Percentiles rank a stretch among this genome's conserved stretches.
These are phyloP conservation scores for Boletus pseudo-olivaceus DNA, from an alignment of 768 basidiomycete species.

Conservation along the genomic window DNA sequence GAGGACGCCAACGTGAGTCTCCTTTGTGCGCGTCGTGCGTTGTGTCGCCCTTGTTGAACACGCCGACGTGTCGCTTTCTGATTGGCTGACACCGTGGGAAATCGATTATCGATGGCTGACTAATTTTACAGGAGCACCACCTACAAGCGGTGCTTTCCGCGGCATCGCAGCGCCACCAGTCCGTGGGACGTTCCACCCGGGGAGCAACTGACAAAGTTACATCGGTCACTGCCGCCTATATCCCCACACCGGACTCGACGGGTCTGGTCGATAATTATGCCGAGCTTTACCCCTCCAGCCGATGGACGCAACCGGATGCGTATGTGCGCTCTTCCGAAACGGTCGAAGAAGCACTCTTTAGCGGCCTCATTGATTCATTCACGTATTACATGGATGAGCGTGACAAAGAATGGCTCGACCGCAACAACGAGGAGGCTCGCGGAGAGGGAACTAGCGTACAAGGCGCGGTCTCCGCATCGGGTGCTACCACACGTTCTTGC, in stretches of 20 bases:
- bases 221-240: conserved; percentile 59
- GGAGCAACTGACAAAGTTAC: conserved; percentile 30
- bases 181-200: conserved; percentile 35
- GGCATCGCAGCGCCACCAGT: conserved; percentile 46
- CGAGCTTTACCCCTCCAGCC: conserved; percentile 62
- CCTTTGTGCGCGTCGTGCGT: conserved; percentile 33
- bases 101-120: conserved; percentile 54
- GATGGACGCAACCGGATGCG: conserved; percentile 74
- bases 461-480: conserved; percentile 55
- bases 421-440: conserved; percentile 82
- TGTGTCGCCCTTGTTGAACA: conserved; percentile 41
- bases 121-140: conserved; percentile 52
- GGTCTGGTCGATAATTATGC: conserved; percentile 77
- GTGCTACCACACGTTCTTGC: conserved; percentile 52
- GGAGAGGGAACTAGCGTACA: conserved; percentile 84
- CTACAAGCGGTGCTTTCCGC: conserved; percentile 56
- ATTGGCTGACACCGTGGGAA: conserved; percentile 48
- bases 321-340: conserved; percentile 83
- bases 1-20: conserved; percentile 89
- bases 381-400: conserved; percentile 95
- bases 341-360: conserved; percentile 68
- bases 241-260: conserved; percentile 91
- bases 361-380: conserved; percentile 68
- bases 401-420: conserved; percentile 92
- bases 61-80: conserved; percentile 40